A percentile compares a stretch with the other conserved stretches of the same genome.
Conservation (phyloP, 345 rosid genomes). For the Cardamine occulta region DNA sequence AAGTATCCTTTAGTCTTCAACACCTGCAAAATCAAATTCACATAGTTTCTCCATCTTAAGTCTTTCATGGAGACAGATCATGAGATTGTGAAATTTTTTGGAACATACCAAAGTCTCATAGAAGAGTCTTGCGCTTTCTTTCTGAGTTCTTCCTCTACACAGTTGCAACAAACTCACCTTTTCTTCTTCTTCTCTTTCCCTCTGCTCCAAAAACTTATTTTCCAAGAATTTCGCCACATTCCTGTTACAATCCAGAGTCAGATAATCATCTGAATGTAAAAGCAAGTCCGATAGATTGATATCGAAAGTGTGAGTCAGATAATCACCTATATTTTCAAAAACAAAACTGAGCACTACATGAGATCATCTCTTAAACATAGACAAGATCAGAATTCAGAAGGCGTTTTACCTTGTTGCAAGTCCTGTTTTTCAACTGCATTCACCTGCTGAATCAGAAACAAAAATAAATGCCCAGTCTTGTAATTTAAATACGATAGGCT, state of each 20-base stretch:
- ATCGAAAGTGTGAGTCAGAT: neutral
- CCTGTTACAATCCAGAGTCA: slow-evolving; percentile 59
- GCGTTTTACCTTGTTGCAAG: slow-evolving; percentile 38
- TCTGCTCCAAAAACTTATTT: slow-evolving; percentile 47
- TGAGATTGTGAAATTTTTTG: neutral
- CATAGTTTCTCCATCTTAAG: neutral
- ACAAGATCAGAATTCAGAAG: neutral
- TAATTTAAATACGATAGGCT: neutral
- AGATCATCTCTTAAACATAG: neutral
- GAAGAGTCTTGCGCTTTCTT: slow-evolving; percentile 72
- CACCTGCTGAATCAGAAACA: slow-evolving; percentile 35
- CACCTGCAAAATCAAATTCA: slow-evolving; percentile 54
- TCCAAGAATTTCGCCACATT: slow-evolving; percentile 54
- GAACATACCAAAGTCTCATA: slow-evolving; percentile 80
- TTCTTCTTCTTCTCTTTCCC: slow-evolving; percentile 52
- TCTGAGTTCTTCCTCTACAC: slow-evolving; percentile 59
- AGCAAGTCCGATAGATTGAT: neutral
- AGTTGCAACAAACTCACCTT: slow-evolving; percentile 54
- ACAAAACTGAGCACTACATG: slow-evolving; percentile 16
- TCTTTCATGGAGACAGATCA: neutral
- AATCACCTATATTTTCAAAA: neutral
- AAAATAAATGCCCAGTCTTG: neutral
- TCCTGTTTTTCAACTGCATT: slow-evolving; percentile 30
- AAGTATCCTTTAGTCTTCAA: slow-evolving; percentile 63
- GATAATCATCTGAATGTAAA: slow-evolving; percentile 27